phyloP scores from a whole-genome alignment of 805 yeast species.

The Naumovozyma castellii region DNA sequence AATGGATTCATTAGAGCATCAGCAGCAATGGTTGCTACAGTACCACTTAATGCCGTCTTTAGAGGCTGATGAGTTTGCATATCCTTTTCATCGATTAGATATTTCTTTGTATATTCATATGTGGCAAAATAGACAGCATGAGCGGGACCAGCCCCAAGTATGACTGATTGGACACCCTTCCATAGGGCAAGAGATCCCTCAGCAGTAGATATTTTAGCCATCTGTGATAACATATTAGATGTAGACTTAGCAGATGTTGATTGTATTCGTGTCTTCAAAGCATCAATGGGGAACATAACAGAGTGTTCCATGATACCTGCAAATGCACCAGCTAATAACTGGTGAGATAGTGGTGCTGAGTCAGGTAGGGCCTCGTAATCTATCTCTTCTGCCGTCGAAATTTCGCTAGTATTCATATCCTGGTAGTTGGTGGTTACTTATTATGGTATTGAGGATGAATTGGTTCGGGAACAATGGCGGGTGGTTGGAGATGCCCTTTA shows the following conservation, averaged over 20 bases:
- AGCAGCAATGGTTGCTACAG: conserved; percentile 82
- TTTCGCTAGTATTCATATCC: conserved; percentile 5
- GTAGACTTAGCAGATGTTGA: conserved; percentile 17
- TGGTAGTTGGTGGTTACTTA: neutral
- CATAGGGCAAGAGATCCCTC: conserved; percentile 87
- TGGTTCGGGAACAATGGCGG: no score
- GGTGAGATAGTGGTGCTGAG: conserved; percentile 72
- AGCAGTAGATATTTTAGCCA: conserved; percentile 65
- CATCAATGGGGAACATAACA: conserved; percentile 92
- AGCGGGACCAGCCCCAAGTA: conserved; percentile 98
- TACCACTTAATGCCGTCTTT: conserved; percentile 81
- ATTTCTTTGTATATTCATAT: conserved; percentile 59
- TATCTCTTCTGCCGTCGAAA: conserved; percentile 35
- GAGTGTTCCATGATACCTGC: conserved; percentile 99
- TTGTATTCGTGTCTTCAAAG: conserved; percentile 94
- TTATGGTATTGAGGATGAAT: neutral
- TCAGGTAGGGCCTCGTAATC: conserved; percentile 92
- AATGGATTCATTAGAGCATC: conserved; percentile 98
- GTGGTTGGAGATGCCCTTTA: no score
- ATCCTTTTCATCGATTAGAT: conserved; percentile 29
- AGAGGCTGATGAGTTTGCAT: conserved; percentile 51
- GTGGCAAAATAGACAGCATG: conserved; percentile 96
- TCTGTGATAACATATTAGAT: conserved; percentile 46
- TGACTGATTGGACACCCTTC: conserved; percentile 89
- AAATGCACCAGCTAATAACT: conserved; percentile 87